phyloP scores from a whole-genome alignment of 768 basidiomycete genomes.

The Russula compacta region DNA sequence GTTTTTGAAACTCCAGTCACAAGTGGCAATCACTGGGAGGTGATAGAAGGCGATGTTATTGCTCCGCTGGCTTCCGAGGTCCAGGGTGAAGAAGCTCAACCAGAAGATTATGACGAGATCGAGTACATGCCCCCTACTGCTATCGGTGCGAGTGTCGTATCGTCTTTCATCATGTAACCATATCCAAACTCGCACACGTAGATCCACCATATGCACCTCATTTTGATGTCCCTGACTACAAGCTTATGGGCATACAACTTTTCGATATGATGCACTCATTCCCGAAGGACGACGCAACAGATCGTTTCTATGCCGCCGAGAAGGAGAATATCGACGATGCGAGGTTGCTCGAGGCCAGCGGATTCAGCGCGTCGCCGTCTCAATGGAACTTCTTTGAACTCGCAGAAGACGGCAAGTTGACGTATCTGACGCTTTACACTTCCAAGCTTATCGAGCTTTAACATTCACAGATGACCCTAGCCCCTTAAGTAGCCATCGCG shows the following conservation, averaged over 20 bases:
- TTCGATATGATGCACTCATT: conserved; percentile 31
- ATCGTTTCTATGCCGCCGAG: conserved; percentile 22
- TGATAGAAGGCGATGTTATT: conserved; percentile 46
- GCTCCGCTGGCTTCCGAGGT: conserved; percentile 22
- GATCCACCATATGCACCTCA: conserved; percentile 37
- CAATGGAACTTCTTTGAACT: conserved; percentile 12
- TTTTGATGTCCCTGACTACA: conserved; percentile 45
- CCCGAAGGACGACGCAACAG: conserved; percentile 28
- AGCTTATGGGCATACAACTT: conserved; percentile 31
- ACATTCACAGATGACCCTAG: conserved; percentile 3
- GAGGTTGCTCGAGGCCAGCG: conserved; percentile 13
- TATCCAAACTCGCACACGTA: conserved; percentile 16
- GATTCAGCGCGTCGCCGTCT: conserved; percentile 2
- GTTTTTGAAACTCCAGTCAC: conserved; percentile 60
- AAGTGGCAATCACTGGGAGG: conserved; percentile 66
- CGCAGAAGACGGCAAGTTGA: conserved; percentile 11
- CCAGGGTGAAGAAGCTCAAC: conserved; percentile 18
- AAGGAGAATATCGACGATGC: conserved; percentile 7
- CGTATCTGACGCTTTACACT: neutral
- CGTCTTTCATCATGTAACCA: neutral
- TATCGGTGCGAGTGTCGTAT: conserved; percentile 32
- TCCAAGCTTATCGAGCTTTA: neutral
- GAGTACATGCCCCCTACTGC: conserved; percentile 49
- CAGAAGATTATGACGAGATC: conserved; percentile 37
- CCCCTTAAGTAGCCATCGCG: neutral